Conservation (phyloP, 441 rosid genomes). For the Populus hybrid region DNA sequence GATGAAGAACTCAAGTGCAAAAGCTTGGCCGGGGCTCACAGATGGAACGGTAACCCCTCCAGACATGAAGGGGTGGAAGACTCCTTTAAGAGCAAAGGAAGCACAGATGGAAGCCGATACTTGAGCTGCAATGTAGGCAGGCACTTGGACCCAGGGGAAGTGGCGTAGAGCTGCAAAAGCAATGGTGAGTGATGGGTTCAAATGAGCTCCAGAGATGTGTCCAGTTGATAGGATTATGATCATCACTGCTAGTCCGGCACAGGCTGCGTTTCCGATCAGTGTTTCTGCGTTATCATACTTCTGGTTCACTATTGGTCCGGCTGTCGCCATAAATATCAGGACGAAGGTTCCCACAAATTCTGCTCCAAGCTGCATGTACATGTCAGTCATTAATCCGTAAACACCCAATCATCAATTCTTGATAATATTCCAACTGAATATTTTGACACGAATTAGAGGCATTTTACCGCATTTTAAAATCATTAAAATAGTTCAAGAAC, state of each 20-base stretch:
- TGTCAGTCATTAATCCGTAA: neutral
- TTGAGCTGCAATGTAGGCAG: conserved; percentile 83
- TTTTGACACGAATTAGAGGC: neutral
- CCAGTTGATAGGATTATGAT: conserved; percentile 84
- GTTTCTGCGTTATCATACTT: conserved; percentile 72
- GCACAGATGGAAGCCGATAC: conserved; percentile 92
- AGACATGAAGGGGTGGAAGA: conserved; percentile 74
- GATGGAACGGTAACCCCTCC: conserved; percentile 92
- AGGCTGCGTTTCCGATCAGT: conserved; percentile 86
- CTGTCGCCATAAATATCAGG: conserved; percentile 82
- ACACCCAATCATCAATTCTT: neutral
- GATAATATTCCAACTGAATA: neutral
- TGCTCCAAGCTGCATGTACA: conserved; percentile 65
- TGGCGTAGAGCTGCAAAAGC: conserved; percentile 86
- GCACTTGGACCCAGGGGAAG: conserved; percentile 93
- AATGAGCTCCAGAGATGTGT: conserved; percentile 94
- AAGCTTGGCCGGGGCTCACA: conserved; percentile 59
- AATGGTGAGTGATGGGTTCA: conserved; percentile 88
- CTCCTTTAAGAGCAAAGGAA: conserved; percentile 84
- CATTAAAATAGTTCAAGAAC: neutral
- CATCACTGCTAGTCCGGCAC: conserved; percentile 90
- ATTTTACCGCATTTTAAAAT: neutral
- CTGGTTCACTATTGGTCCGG: conserved; percentile 89
- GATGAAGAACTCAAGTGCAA: conserved; percentile 77
- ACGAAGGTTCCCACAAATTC: conserved; percentile 98